Base-by-base conservation (phyloP, 768 basidiomycete species). In the Cystobasidium tubakii region DNA sequence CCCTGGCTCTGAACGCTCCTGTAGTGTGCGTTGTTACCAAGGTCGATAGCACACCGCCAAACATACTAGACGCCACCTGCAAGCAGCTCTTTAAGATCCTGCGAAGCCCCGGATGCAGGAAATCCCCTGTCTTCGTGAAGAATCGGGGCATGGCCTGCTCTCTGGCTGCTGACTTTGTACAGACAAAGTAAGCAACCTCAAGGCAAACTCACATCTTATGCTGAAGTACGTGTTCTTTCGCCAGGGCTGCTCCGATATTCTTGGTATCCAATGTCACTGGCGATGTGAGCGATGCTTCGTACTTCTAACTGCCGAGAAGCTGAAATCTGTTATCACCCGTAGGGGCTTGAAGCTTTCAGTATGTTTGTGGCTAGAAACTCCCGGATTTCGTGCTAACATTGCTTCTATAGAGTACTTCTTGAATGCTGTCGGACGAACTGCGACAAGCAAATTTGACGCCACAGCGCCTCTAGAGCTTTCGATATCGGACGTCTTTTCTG, bases 31-130 rank as follows among this genome's bases (percentile, higher is more conserved):
- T 92, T 80, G 89, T 98, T 73, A 97, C 95, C 1, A 98, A 98
- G 86, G 91, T 90, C 74, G 96, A 98, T 80, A 97, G 96, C 95
- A 97, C 95, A 0, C 96, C 96, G 4, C 85, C 89, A 13, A 91
- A 95, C 75, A 88, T 94, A 36, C 85, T 93, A 62, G 87, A 87
- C n/a, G 90, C 95, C 81, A 98, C 94, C 0, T 84, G 90, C 54
- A 91, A 90, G 79, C 94, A 97, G 83, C 89, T 97, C 0, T 86
- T 87, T 10, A 99, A 96, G 83, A 92, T 97, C 46, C 82, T 98
- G 73, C 88, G 86, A 80, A 91, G 90, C 77, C 96, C 94, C 10
- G 95, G 95, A 12, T 97, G 94, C 83, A 78, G 83, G 23, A 81
- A 82, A 63, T 77, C 80, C 75, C 83, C 83, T 0, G 82, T 83